phyloP scores from a whole-genome alignment of 345 rosid species.

The Anacardium occidentale region DNA sequence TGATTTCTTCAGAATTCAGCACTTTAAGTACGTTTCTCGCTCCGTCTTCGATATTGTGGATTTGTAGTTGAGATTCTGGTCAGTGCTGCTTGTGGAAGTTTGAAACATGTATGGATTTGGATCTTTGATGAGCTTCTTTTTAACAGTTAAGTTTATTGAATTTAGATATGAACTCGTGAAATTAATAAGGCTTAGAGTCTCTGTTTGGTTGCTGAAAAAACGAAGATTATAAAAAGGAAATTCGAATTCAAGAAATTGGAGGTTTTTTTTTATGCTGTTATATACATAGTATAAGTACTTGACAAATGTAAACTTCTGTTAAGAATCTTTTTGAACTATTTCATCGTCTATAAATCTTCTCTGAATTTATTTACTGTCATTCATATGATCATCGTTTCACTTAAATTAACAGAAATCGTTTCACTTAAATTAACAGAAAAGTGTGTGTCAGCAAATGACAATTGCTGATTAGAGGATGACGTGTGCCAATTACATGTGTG shows the following conservation, averaged over 20 bases:
- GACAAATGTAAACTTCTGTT: too few relatives aligned
- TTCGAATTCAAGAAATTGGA: too few relatives aligned
- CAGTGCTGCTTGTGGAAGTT: not conserved
- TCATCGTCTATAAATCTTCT: not conserved
- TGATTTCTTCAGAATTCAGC: not conserved
- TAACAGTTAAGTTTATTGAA: not conserved
- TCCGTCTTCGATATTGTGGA: not conserved
- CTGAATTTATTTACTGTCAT: too few relatives aligned
- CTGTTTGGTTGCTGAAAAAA: constrained; percentile 19
- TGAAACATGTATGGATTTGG: not conserved
- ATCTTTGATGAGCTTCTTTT: not conserved
- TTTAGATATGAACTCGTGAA: not conserved
- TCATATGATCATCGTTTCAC: too few relatives aligned
- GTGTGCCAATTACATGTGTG: too few relatives aligned
- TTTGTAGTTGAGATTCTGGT: not conserved
- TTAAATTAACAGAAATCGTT: too few relatives aligned
- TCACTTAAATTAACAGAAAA: too few relatives aligned
- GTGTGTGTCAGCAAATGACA: too few relatives aligned
- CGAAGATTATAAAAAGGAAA: too few relatives aligned
- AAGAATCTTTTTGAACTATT: not conserved
- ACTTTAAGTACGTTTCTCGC: constrained; percentile 6
- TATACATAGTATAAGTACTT: too few relatives aligned
- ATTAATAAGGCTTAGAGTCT: constrained; percentile 6
- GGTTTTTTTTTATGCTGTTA: too few relatives aligned
- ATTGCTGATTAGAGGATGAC: too few relatives aligned